Percentiles rank a stretch among this genome's conserved stretches.
phyloP scores from a whole-genome alignment of 2,329 filamentous ascomycete species.

The Ophiocordyceps camponoti-floridani region DNA sequence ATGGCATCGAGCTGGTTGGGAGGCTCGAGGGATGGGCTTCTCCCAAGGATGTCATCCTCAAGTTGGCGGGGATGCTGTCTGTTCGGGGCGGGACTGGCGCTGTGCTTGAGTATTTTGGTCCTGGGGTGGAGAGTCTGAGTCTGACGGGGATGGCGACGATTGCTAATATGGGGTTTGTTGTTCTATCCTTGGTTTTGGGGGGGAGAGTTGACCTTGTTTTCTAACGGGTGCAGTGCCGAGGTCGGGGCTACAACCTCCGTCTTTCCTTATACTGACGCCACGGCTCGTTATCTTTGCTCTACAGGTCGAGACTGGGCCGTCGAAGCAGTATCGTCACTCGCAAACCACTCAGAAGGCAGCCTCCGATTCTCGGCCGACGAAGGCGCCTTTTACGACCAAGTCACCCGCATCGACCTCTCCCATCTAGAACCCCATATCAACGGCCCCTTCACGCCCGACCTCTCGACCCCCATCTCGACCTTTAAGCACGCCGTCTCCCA shows the following conservation, averaged over 20 bases:
- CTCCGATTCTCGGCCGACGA: constrained; percentile 61
- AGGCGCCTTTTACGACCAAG: constrained; percentile 72
- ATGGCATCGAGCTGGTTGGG: constrained; percentile 73
- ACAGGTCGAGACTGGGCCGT: constrained; percentile 55
- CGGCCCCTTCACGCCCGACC: constrained; percentile 87
- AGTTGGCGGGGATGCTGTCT: constrained; percentile 75
- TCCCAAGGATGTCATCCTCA: constrained; percentile 89
- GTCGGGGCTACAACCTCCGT: constrained; percentile 90
- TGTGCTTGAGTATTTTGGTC: constrained; percentile 86
- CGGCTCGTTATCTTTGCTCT: constrained; percentile 69
- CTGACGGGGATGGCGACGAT: constrained; percentile 87
- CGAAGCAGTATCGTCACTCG: constrained; percentile 41
- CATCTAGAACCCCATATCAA: constrained; percentile 91
- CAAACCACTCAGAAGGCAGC: constrained; percentile 25
- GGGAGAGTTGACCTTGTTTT: no score
- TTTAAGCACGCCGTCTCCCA: constrained; percentile 73
- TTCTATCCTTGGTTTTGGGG: not conserved
- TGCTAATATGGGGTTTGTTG: constrained; percentile 56
- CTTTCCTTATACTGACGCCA: constrained; percentile 79
- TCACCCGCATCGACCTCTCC: constrained; percentile 81
- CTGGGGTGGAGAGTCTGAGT: constrained; percentile 76
- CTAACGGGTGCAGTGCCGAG: constrained; percentile 32
- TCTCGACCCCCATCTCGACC: constrained; percentile 78
- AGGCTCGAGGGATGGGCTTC: constrained; percentile 78
- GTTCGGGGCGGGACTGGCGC: constrained; percentile 88